Conservation (phyloP, 306 rosid species). For the Urtica urens region DNA sequence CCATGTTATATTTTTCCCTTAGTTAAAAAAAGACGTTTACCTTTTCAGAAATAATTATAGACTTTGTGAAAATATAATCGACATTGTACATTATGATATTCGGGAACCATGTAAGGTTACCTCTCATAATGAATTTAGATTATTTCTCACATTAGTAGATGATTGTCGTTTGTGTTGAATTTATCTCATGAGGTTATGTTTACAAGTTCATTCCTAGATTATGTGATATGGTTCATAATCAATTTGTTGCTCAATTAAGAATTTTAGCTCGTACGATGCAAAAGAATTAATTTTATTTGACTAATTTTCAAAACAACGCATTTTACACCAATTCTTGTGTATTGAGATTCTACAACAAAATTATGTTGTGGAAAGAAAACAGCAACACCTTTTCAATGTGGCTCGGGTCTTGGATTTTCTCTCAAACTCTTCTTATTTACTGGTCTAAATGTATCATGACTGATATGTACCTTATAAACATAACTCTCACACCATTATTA, state of each 20-base stretch:
- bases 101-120: neutral
- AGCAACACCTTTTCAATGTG: neutral
- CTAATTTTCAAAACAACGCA: neutral
- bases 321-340: neutral
- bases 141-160: neutral
- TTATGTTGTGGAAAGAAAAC: neutral
- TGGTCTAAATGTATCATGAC: neutral
- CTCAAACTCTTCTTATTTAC: neutral
- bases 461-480: neutral
- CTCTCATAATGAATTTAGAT: neutral
- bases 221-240: neutral
- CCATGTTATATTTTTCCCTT: neutral
- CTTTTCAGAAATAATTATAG: neutral
- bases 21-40: neutral
- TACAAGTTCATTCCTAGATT: neutral
- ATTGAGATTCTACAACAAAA: neutral
- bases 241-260: neutral
- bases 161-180: neutral
- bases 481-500: neutral
- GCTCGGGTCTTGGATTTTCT: neutral
- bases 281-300: neutral
- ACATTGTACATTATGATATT: neutral
- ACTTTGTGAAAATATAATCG: neutral
- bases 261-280: neutral
- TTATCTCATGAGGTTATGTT: neutral